Evolutionary conservation across 1,284 basidiomycete genomes (phyloP).

Genomic region (Microbotryum silenes-acaulis): DNA sequence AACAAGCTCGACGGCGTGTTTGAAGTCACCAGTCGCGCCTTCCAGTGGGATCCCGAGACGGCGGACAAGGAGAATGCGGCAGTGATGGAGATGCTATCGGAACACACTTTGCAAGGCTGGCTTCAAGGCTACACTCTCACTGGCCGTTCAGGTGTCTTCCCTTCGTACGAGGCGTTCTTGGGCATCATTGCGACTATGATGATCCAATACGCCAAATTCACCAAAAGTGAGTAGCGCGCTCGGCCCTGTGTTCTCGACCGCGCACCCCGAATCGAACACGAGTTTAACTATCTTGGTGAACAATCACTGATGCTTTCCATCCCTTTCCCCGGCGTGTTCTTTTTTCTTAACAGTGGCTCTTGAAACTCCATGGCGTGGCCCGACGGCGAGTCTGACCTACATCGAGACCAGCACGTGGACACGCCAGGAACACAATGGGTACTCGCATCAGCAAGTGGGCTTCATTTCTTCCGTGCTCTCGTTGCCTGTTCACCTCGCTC

Average conservation of each 20-base stretch:
- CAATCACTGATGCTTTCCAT: constrained; percentile 1
- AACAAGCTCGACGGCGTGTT: constrained; percentile 80
- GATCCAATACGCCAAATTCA: constrained; percentile 70
- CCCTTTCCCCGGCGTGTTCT: not conserved
- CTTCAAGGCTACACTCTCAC: constrained; percentile 39
- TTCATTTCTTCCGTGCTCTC: constrained; percentile 75
- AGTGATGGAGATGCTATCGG: constrained; percentile 50
- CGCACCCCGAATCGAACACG: not conserved
- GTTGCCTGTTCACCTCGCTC: constrained; percentile 61
- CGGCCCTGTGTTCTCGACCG: constrained; percentile 25
- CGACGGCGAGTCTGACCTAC: constrained; percentile 69
- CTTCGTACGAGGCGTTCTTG: constrained; percentile 79
- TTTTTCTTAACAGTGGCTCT: constrained; percentile 39
- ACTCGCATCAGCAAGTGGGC: constrained; percentile 48
- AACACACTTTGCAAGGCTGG: constrained; percentile 28
- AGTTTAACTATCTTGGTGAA: no score
- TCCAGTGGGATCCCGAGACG: constrained; percentile 66
- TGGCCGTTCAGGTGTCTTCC: constrained; percentile 72
- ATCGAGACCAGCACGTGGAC: constrained; percentile 74
- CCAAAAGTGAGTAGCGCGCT: constrained; percentile 50
- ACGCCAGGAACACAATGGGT: constrained; percentile 55
- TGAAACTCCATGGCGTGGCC: constrained; percentile 68
- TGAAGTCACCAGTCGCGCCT: constrained; percentile 50
- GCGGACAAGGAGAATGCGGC: constrained; percentile 60
- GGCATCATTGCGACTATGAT: constrained; percentile 49